Evolutionary conservation across 73 alveolate species (phyloP).

Genomic region (Halteria grandinella): DNA sequence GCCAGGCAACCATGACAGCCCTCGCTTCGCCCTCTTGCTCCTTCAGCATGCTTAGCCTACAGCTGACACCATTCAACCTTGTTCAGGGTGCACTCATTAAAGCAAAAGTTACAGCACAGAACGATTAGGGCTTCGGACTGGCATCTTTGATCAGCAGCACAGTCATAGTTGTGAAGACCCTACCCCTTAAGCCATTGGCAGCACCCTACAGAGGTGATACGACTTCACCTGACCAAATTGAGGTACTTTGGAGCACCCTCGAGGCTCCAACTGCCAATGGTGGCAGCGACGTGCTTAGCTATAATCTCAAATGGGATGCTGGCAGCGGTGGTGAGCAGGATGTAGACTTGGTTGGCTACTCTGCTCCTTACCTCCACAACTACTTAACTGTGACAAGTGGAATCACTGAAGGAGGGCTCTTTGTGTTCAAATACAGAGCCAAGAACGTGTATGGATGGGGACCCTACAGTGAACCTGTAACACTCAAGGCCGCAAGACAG

Average conservation of each 20-base stretch:
- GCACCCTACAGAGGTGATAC: slow-evolving; percentile 56
- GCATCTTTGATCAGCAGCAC: slow-evolving; percentile 11
- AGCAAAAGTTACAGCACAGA: slow-evolving; percentile 31
- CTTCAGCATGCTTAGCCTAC: not conserved
- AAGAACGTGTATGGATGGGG: slow-evolving; percentile 57
- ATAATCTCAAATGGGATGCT: slow-evolving; percentile 40
- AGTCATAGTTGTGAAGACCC: not conserved
- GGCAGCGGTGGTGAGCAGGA: slow-evolving; percentile 22
- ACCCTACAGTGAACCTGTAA: slow-evolving; percentile 1
- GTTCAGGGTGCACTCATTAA: slow-evolving; percentile 31
- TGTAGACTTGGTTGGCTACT: slow-evolving; percentile 8
- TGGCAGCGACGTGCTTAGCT: slow-evolving; percentile 18
- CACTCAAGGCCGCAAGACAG: slow-evolving; percentile 43
- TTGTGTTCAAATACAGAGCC: slow-evolving; percentile 50
- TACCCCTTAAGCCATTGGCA: slow-evolving; percentile 50
- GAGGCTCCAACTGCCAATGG: slow-evolving; percentile 35
- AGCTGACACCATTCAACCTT: not conserved
- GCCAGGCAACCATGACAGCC: no score
- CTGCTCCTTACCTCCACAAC: not conserved
- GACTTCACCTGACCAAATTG: slow-evolving; percentile 31
- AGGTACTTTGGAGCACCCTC: slow-evolving; percentile 52
- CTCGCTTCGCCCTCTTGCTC: not conserved
- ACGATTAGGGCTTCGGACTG: slow-evolving; percentile 7
- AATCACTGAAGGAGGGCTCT: slow-evolving; percentile 25
- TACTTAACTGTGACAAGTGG: not conserved